phyloP scores from a whole-genome alignment of 139 green algal genomes.

The Picochlorum sp. region DNA sequence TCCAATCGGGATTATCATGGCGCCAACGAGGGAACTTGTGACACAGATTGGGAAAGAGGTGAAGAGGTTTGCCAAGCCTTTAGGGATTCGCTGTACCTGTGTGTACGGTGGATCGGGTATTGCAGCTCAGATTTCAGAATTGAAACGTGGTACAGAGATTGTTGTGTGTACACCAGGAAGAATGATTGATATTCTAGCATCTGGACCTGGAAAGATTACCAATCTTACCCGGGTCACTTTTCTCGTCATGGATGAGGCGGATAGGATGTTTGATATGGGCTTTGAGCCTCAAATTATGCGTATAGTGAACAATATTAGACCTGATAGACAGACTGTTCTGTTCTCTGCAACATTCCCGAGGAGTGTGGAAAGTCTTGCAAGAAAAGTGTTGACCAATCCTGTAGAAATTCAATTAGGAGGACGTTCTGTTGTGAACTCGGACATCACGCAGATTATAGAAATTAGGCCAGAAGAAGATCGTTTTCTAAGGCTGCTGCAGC shows the following conservation, averaged over 20 bases:
- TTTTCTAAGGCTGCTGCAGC: slow-evolving; percentile 91
- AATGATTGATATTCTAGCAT: slow-evolving; percentile 97
- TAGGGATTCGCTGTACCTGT: slow-evolving; percentile 54
- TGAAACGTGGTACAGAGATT: slow-evolving; percentile 83
- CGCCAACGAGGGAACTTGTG: slow-evolving; percentile 91
- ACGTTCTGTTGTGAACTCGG: slow-evolving; percentile 76
- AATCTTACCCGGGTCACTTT: slow-evolving; percentile 94
- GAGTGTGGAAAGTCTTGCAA: slow-evolving; percentile 67
- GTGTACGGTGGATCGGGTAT: slow-evolving; percentile 90
- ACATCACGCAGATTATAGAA: slow-evolving; percentile 94
- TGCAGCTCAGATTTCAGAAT: slow-evolving; percentile 83
- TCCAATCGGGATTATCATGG: slow-evolving; percentile 84
- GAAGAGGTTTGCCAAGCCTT: slow-evolving; percentile 52
- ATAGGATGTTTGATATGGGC: slow-evolving; percentile 99
- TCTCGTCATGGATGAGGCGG: slow-evolving; percentile 96
- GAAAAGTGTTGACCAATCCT: slow-evolving; percentile 54
- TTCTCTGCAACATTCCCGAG: slow-evolving; percentile 96
- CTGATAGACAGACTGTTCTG: slow-evolving; percentile 94
- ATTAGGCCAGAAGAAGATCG: slow-evolving; percentile 75
- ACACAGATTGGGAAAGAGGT: slow-evolving; percentile 78
- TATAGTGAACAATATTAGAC: slow-evolving; percentile 77
- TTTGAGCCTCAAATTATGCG: slow-evolving; percentile 81
- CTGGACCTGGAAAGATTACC: slow-evolving; percentile 80
- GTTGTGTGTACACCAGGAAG: slow-evolving; percentile 93
- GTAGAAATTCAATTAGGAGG: slow-evolving; percentile 87